A percentile compares a stretch with the other conserved stretches of the same genome.
Evolutionary conservation across 2,329 filamentous ascomycete species (phyloP).

Genomic region (Diaporthe sp.): DNA sequence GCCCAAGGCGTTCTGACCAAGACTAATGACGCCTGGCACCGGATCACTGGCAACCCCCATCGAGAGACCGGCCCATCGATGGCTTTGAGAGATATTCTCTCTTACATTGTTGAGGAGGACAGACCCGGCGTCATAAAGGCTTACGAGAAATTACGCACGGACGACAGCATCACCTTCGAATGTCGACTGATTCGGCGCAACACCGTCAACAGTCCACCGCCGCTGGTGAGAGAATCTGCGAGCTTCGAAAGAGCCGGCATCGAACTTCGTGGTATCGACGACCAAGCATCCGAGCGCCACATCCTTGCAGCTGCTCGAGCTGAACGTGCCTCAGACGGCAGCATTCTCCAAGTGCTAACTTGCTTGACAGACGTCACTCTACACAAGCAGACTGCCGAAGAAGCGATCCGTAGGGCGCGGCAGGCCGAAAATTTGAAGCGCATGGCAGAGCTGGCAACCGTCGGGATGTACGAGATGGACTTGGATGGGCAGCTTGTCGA

Average conservation of each 20-base stretch:
- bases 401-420: slow-evolving; percentile 59
- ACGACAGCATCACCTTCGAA: slow-evolving; percentile 56
- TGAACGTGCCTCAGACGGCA: slow-evolving; percentile 55
- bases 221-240: slow-evolving; percentile 46
- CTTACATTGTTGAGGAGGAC: slow-evolving; percentile 59
- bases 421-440: slow-evolving; percentile 64
- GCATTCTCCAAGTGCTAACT: slow-evolving; percentile 56
- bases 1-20: slow-evolving; percentile 73
- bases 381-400: slow-evolving; percentile 60
- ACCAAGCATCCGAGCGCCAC: slow-evolving; percentile 50
- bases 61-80: slow-evolving; percentile 44
- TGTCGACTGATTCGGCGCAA: slow-evolving; percentile 48
- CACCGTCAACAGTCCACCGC: slow-evolving; percentile 44
- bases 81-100: slow-evolving; percentile 48
- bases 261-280: slow-evolving; percentile 46
- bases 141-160: slow-evolving; percentile 52
- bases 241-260: slow-evolving; percentile 49
- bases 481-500: slow-evolving; percentile 60
- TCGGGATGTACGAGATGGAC: slow-evolving; percentile 66
- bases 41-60: slow-evolving; percentile 58
- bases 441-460: slow-evolving; percentile 64
- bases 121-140: slow-evolving; percentile 51
- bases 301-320: slow-evolving; percentile 60
- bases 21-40: slow-evolving; percentile 75
- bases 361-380: slow-evolving; percentile 63